A percentile compares a stretch with the other conserved stretches of the same genome.
Evolutionary conservation across 164 flowering plant species (phyloP).

Genomic region (Umbilicus rupestris): DNA sequence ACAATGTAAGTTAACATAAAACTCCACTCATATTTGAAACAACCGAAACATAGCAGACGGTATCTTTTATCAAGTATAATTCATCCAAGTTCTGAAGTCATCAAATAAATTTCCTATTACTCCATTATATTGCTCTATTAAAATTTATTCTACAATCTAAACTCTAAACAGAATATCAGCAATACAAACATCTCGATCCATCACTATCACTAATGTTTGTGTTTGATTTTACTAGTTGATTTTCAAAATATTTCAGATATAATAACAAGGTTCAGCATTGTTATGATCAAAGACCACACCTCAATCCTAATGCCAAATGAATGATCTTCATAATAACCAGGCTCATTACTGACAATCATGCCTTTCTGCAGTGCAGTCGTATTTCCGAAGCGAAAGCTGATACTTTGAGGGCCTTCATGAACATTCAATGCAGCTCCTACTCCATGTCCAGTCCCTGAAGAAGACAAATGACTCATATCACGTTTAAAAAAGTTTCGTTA

Average conservation of each 20-base stretch:
- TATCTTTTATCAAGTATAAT: not conserved
- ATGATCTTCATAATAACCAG: slow-evolving; percentile 95
- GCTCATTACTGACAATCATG: slow-evolving; percentile 96
- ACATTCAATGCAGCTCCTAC: slow-evolving; percentile 98
- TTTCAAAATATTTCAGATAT: not conserved
- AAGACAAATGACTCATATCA: not conserved
- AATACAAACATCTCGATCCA: not conserved
- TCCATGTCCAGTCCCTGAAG: slow-evolving; percentile 92
- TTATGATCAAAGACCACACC: slow-evolving; percentile 26
- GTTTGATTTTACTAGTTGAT: not conserved
- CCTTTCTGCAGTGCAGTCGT: slow-evolving; percentile 68
- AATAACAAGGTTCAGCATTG: not conserved
- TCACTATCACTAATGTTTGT: not conserved
- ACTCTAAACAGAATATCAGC: not conserved
- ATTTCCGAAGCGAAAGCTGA: slow-evolving; percentile 87
- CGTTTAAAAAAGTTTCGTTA: not conserved
- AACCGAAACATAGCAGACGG: not conserved
- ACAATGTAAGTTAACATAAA: not conserved
- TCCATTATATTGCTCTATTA: no score
- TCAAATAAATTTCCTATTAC: not conserved
- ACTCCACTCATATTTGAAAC: not conserved
- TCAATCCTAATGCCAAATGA: slow-evolving; percentile 93
- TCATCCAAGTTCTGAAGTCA: not conserved
- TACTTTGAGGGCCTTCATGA: slow-evolving; percentile 98
- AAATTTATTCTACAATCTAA: not conserved